Percentiles rank a stretch among this genome's conserved stretches.
Conservation (phyloP, 768 basidiomycete species). For the Kwoniella pini region DNA sequence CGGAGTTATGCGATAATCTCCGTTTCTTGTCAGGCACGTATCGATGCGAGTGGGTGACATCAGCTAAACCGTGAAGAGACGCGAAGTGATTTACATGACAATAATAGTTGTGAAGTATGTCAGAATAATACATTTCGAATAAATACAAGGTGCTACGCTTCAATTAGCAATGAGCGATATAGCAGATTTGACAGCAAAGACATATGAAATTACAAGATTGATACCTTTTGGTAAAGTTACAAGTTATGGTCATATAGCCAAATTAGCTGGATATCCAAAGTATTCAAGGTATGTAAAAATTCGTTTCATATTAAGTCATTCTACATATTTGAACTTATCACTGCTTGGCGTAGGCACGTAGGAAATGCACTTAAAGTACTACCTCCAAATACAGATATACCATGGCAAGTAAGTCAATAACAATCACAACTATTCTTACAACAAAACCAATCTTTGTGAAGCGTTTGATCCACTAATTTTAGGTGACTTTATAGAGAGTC, state of each 20-base stretch:
- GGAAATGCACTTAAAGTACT: constrained; percentile 50
- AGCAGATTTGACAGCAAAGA: constrained; percentile 47
- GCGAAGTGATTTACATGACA: neutral
- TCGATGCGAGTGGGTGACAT: neutral
- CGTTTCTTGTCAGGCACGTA: neutral
- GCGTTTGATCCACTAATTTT: neutral
- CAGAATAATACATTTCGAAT: too few species aligned
- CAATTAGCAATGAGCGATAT: constrained; percentile 40
- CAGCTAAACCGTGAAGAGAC: neutral
- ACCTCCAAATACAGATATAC: constrained; percentile 40
- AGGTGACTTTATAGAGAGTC: constrained; percentile 49
- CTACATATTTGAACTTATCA: neutral
- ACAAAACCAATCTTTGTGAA: too few species aligned
- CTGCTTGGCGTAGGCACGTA: constrained; percentile 52
- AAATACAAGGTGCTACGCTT: too few species aligned
- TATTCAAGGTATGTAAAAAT: constrained; percentile 35
- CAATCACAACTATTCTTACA: too few species aligned
- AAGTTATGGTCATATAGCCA: constrained; percentile 53
- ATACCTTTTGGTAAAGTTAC: constrained; percentile 47
- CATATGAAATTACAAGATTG: constrained; percentile 44
- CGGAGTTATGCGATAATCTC: neutral
- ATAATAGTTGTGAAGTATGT: neutral
- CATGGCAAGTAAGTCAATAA: constrained; percentile 49
- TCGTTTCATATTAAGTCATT: neutral
- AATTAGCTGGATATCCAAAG: constrained; percentile 50